Conservation (phyloP, 1,284 basidiomycete species). For the Golubevia sp. region DNA sequence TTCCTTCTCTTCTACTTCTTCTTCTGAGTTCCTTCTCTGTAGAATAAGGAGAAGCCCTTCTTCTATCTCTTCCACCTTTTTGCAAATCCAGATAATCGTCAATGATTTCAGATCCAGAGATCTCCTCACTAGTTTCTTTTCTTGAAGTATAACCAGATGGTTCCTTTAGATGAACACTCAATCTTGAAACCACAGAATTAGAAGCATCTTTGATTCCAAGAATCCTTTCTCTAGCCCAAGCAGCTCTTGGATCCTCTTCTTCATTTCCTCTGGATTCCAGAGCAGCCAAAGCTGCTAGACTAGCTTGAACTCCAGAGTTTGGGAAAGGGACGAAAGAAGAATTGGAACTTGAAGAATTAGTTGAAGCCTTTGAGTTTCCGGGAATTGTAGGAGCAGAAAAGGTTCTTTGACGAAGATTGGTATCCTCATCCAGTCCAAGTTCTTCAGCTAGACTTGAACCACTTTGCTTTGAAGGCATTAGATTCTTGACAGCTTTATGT, state of each 20-base stretch:
- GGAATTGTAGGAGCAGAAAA: no score
- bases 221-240: conserved; percentile 17
- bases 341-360: no score
- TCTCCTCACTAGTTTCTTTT: conserved; percentile 8
- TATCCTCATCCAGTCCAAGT: no score
- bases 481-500: no score
- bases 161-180: conserved; percentile 18
- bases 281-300: conserved; percentile 20
- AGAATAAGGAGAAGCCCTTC: not conserved
- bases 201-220: conserved; percentile 21
- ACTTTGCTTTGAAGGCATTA: no score
- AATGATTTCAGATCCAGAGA: no score
- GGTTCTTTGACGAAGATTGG: no score
- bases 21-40: not conserved
- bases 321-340: conserved; percentile 12
- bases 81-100: no score
- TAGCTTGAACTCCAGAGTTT: conserved; percentile 26
- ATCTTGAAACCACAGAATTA: conserved; percentile 1
- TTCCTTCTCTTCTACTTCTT: conserved; percentile 11
- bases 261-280: conserved; percentile 19
- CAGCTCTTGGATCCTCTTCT: conserved; percentile 12
- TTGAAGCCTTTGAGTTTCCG: no score
- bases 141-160: no score
- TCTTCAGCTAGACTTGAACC: no score
- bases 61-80: no score